Base-by-base conservation (phyloP, 2,329 filamentous ascomycete genomes). In the Botrytis fabae region DNA sequence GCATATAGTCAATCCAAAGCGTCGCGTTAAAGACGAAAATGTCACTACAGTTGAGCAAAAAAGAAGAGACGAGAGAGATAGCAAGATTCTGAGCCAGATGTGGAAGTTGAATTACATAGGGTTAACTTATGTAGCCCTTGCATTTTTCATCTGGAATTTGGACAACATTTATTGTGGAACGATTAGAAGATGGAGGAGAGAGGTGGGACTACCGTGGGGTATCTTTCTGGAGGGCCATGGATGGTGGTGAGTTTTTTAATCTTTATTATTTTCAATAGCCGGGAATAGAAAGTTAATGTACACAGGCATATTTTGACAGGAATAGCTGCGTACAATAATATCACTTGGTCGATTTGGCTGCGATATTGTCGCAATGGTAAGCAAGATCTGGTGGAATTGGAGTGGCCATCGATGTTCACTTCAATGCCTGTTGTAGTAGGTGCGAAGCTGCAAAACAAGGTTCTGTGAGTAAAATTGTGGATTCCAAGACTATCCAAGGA, bases 81-180 rank as follows among this genome's bases (percentile, higher is more conserved):
- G 9, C 28, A 14, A 48, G 3, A 65, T 48, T 9, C 25, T 65
- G 28, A 18, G 18, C 20, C 44, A 16, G 6, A 65, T 65, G 63
- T 48, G 63, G 63, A 46, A 44, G 6, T 25, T 65, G 63, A 65
- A 48, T 65, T 48, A n/a, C 18, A 48, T 65, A 32, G 63, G 42
- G 4, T 48, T 65, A 16, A 25, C 42, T 35, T 65, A 65, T 12
- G 63, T 65, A 35, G 63, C 63, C 1, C 32, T 46, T 6, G 63
- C 63, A 35, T 65, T 65, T 38, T 44, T 32, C 6, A 65, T 65
- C 8, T 65, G 63, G 63, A 65, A 65, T 48, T 65, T 65, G 44
- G 63, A 65, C 16, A 65, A 65, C 16, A 65, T 65, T 46, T 65
- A 48, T 48, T 65, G 42, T 48, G 42, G 63, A 1, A 38, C 44